Evolutionary conservation across 2,329 filamentous ascomycete genomes (phyloP).

Genomic region (Metarhizium sp.): DNA sequence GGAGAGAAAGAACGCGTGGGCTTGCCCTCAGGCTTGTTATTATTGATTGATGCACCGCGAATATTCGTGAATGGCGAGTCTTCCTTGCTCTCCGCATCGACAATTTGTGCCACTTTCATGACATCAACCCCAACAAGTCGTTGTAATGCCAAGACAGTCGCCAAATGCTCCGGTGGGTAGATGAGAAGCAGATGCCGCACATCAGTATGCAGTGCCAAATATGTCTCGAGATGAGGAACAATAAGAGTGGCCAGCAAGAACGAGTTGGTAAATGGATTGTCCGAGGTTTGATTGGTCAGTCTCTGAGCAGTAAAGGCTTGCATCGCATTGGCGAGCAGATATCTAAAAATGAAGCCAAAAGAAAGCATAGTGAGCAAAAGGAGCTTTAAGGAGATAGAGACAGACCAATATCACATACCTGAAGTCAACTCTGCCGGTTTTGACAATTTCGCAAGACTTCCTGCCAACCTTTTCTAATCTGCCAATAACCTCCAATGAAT

Average conservation of each 20-base stretch:
- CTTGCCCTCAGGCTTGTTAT: conserved; percentile 14
- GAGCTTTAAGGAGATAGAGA: neutral
- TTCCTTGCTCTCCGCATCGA: conserved; percentile 33
- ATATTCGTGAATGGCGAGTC: conserved; percentile 28
- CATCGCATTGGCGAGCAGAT: conserved; percentile 51
- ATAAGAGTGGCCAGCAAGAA: conserved; percentile 47
- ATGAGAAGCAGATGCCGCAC: conserved; percentile 50
- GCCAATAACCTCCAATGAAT: conserved; percentile 36
- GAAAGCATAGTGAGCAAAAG: neutral
- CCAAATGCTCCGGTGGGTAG: conserved; percentile 46
- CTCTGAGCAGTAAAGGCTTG: conserved; percentile 45
- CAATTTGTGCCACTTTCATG: conserved; percentile 49
- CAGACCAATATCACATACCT: conserved; percentile 31
- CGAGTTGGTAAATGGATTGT: conserved; percentile 46
- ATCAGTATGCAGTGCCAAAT: conserved; percentile 41
- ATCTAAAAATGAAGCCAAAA: conserved; percentile 27
- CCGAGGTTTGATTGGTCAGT: conserved; percentile 37
- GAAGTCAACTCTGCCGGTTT: conserved; percentile 49
- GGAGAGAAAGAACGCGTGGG: conserved; percentile 13
- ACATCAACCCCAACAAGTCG: conserved; percentile 45
- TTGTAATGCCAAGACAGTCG: conserved; percentile 48
- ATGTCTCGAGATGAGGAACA: conserved; percentile 51
- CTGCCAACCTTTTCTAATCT: conserved; percentile 46
- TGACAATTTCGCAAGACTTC: conserved; percentile 37
- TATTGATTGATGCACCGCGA: conserved; percentile 22